Evolutionary conservation across 2,329 filamentous ascomycete species (phyloP), one percentile per base, ranked within the genome.

Genomic region (Botrytis hyacinthi): DNA sequence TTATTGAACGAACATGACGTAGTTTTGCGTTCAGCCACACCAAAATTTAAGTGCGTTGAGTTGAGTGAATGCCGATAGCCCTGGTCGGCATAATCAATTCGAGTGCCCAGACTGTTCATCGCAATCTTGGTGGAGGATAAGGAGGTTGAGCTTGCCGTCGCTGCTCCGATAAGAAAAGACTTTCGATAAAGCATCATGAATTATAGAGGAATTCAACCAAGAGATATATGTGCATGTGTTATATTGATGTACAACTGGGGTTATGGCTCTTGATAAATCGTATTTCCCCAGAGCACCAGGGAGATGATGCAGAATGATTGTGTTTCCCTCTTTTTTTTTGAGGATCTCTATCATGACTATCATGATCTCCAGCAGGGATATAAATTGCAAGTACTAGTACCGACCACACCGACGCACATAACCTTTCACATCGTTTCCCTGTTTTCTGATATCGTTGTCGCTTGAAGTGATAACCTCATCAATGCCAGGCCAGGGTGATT

Each of bases 341-440:
- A 57, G 26, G 35, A 69, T 69, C 66, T 20, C 35, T 22, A 18
- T 29, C 35, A 44, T 70, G 67, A 70, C 35, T 22, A 18, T 29
- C 35, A 44, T 70, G 67, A 70, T 70, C 67, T 59, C 51, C 67
- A 70, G 35, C 67, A 70, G 54, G 67, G 67, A 70, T 70, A 60
- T 35, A 70, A 60, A 44, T 29, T 44, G 7, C 46, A 54, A 16
- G 26, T 54, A n/a, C 26, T n/a, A n/a, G 29, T 35, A 66, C 42
- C 42, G 20, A 37, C 29, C 32, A 65, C 40, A 20, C 62, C 48
- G 48, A 54, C 48, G 48, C 48, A 54, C 48, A 54, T 16, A n/a
- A 54, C 8, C 48, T 14, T 54, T 54, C 48, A n/a, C 26, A 3
- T n/a, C 6, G 14, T 8, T 54, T 67, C 65, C 65, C 26, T 51